Conservation (phyloP, 2,329 filamentous ascomycete species). For the Colletotrichum chlorophyti region DNA sequence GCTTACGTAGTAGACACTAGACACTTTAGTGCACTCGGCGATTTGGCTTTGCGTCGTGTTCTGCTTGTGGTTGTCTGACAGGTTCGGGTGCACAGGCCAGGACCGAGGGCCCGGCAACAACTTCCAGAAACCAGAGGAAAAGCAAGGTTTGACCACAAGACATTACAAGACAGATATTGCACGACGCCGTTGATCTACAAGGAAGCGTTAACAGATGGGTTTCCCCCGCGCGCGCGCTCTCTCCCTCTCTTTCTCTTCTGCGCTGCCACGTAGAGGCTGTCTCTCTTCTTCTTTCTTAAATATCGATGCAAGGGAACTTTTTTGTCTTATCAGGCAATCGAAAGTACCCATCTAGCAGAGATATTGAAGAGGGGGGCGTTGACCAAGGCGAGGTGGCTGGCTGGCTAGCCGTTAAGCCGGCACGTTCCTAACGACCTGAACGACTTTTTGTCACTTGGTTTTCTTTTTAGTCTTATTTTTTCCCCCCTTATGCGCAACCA, state of each 20-base stretch:
- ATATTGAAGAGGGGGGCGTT: too few relatives aligned
- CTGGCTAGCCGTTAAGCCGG: slow-evolving; percentile 15
- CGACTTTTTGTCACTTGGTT: not conserved
- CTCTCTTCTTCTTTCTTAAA: not conserved
- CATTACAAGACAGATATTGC: too few relatives aligned
- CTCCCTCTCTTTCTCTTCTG: not conserved
- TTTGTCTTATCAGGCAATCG: not conserved
- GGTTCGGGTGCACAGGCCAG: too few relatives aligned
- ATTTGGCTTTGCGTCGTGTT: too few relatives aligned
- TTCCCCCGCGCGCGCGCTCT: not conserved
- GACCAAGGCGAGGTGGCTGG: slow-evolving; percentile 10
- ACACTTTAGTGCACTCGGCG: too few relatives aligned
- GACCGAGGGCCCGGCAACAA: too few relatives aligned
- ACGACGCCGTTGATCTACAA: too few relatives aligned
- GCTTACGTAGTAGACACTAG: not conserved
- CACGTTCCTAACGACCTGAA: slow-evolving; percentile 7
- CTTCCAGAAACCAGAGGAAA: too few relatives aligned
- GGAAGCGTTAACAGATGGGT: too few relatives aligned
- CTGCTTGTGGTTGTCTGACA: too few relatives aligned
- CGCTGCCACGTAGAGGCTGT: not conserved
- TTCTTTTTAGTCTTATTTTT: not conserved
- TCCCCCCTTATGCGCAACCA: not conserved
- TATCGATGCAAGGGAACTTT: slow-evolving; percentile 4
- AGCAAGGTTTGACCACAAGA: too few relatives aligned
- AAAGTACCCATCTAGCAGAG: too few relatives aligned